Base-by-base conservation (phyloP, 2,329 filamentous ascomycete genomes). In the Aspergillus niger region DNA sequence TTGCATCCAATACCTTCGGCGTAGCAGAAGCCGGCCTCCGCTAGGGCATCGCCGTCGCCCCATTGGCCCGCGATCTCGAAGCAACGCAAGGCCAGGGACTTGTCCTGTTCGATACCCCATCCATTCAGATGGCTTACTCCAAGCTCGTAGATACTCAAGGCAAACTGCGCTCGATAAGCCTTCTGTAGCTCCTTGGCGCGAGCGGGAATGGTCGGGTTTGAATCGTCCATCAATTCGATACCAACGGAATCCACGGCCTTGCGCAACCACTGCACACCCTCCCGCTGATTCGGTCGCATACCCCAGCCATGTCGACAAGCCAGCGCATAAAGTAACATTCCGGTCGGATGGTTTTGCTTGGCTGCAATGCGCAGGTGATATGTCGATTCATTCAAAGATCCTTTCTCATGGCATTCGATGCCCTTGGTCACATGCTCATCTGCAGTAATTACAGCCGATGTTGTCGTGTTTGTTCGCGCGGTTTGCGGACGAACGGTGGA, bases 41-140 rank as follows among this genome's bases (percentile, higher is more conserved):
- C 90, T 61, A 99, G 83, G 22, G 95, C 95, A 79, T 99, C 95
- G 5, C 90, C 89, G 78, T 99, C 95, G 36, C 95, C 95, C 95
- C 95, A 99, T 65, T 86, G 90, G 55, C 91, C 94, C 44, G 95
- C 95, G 68, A 98, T 97, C 76, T 99, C 95, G 73, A 97, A 99
- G 74, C 95, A 99, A 56, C 92, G 86, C 70, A 99, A 78, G 0
- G 92, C 95, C 61, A 98, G 83, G 5, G 85, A 79, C 74, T 95
- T 96, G 73, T 99, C 95, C 76, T 96, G 92, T 68, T 94, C 88
- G 41, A 96, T 96, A 15, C 95, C 95, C 95, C 95, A 99, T 5
- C 95, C 95, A 69, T 99, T 97, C 87, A 97, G 92, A 73, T 98
- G 94, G 73, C 92, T 96, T 26, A 97, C 92, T 3, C 95, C 95